phyloP scores from a whole-genome alignment of 805 yeast genomes.

The Myxozyma neotropica region DNA sequence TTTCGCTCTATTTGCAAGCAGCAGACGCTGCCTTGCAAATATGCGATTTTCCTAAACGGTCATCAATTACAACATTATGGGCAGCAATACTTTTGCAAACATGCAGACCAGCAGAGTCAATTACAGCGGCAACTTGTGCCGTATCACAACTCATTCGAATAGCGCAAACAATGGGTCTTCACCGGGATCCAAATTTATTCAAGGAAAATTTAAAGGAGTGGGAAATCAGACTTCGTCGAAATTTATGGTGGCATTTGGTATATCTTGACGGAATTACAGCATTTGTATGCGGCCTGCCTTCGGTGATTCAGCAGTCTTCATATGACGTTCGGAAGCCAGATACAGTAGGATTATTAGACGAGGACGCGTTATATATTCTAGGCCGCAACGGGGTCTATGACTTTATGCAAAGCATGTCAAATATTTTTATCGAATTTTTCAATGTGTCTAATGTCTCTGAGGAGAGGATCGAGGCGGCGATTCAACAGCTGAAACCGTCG shows the following conservation, averaged over 20 bases:
- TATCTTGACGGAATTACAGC: slow-evolving; percentile 2
- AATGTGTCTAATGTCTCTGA: background rate
- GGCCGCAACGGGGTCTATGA: background rate
- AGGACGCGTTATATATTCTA: slow-evolving; percentile 7
- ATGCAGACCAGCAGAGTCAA: background rate
- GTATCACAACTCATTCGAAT: slow-evolving; percentile 8
- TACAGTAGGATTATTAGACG: slow-evolving; percentile 9
- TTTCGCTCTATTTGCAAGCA: background rate
- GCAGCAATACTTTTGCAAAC: slow-evolving; percentile 3
- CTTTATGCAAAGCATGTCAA: background rate
- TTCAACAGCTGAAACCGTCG: background rate
- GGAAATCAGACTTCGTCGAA: slow-evolving; percentile 3
- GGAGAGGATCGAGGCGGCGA: background rate
- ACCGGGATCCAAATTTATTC: slow-evolving; percentile 13
- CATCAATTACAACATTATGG: background rate
- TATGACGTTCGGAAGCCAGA: slow-evolving; percentile 2
- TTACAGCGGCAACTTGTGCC: background rate
- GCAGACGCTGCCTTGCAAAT: slow-evolving; percentile 7
- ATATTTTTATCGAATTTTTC: background rate
- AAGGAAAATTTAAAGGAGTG: background rate
- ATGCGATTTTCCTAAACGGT: background rate
- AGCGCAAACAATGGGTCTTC: slow-evolving; percentile 17
- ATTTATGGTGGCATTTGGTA: slow-evolving; percentile 4
- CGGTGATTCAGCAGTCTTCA: background rate
- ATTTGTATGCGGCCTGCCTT: slow-evolving; percentile 4